Evolutionary conservation across 2,329 filamentous ascomycete species (phyloP).

Genomic region (Ophiostoma pallidulum): DNA sequence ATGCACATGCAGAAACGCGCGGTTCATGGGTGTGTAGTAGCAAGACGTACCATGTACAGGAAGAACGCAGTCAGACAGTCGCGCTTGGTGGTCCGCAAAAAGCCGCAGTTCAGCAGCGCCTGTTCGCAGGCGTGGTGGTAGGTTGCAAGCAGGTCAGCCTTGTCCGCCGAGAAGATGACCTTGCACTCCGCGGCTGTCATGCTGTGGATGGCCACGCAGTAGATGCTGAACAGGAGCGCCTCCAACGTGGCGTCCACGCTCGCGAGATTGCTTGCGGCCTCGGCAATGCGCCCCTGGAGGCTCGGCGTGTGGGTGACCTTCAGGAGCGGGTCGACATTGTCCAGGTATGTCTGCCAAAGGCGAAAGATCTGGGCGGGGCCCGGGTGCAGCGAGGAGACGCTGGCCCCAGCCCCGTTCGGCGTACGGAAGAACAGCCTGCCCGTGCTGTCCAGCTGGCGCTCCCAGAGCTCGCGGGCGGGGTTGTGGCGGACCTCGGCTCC

Average conservation of each 20-base stretch:
- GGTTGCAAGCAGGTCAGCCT: conserved; percentile 30
- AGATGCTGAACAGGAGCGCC: conserved; percentile 48
- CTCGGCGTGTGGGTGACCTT: conserved; percentile 49
- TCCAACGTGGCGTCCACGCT: conserved; percentile 34
- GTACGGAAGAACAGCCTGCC: conserved; percentile 43
- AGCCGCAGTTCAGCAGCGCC: conserved; percentile 41
- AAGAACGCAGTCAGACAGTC: conserved; percentile 47
- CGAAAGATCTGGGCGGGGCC: conserved; percentile 34
- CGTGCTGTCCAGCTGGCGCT: conserved; percentile 21
- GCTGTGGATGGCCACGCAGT: conserved; percentile 33
- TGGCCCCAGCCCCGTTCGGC: conserved; percentile 27
- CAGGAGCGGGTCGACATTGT: conserved; percentile 50
- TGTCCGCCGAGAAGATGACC: conserved; percentile 30
- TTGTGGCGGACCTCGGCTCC: conserved; percentile 20
- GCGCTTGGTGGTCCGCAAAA: conserved; percentile 40
- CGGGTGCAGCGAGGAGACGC: conserved; percentile 43
- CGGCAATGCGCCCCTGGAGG: conserved; percentile 42
- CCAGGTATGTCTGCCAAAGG: conserved; percentile 49
- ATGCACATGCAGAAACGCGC: too few species aligned
- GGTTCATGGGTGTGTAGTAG: too few species aligned
- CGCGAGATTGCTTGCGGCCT: conserved; percentile 34
- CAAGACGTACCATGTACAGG: conserved; percentile 44
- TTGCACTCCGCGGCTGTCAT: conserved; percentile 35
- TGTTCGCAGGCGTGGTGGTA: conserved; percentile 43
- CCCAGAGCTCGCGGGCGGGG: conserved; percentile 4